Percentiles rank a stretch among this genome's conserved stretches.
Conservation (phyloP, 129 eudicot genomes). For the Centaurea solstitialis region DNA sequence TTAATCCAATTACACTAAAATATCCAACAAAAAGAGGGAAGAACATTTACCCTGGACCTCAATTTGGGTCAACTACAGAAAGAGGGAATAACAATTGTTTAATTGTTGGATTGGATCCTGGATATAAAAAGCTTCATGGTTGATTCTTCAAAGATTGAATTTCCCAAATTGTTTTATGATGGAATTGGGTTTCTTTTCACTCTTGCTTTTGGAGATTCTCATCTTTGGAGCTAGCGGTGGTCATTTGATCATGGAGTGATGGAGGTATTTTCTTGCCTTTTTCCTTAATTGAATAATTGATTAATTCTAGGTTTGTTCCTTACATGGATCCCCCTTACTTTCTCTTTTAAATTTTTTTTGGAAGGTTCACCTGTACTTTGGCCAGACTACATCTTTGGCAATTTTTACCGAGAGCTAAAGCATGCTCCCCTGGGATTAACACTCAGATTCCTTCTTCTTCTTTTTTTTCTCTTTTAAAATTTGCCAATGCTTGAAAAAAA, state of each 20-base stretch:
- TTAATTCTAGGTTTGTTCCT: not conserved
- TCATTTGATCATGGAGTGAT: constrained; percentile 12
- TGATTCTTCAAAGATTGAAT: not conserved
- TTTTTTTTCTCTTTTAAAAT: too few relatives aligned
- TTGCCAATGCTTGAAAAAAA: not conserved
- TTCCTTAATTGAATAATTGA: not conserved
- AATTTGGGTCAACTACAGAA: constrained; percentile 18
- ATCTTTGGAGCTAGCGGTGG: constrained; percentile 19
- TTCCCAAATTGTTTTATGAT: constrained; percentile 13
- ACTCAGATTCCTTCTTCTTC: too few relatives aligned
- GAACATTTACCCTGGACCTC: constrained; percentile 19
- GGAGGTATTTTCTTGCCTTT: not conserved
- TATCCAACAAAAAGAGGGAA: too few relatives aligned
- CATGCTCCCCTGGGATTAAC: too few relatives aligned
- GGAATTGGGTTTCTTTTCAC: not conserved
- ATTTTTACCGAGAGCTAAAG: too few relatives aligned
- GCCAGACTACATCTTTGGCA: too few relatives aligned
- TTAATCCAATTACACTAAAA: too few relatives aligned
- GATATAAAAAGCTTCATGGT: not conserved
- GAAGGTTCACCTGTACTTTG: too few relatives aligned
- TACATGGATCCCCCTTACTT: not conserved
- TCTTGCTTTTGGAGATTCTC: constrained; percentile 27
- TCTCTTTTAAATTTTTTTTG: not conserved
- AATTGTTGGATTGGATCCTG: constrained; percentile 7
- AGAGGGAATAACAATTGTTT: not conserved